Evolutionary conservation across 768 basidiomycete genomes (phyloP).

Genomic region (Amanita rubescens): DNA sequence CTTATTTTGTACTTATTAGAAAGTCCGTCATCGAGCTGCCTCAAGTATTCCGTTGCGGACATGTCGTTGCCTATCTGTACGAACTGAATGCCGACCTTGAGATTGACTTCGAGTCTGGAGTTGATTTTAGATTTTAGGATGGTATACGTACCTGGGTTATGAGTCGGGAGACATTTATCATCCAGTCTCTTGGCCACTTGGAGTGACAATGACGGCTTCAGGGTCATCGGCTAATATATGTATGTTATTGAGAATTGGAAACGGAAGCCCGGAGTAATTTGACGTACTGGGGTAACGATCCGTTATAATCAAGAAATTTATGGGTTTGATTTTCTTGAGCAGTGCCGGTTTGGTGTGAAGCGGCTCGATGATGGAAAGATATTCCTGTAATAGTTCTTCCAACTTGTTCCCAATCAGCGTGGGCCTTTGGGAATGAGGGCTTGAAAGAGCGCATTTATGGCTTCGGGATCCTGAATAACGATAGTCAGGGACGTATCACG

Average conservation of each 20-base stretch:
- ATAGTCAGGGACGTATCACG: not conserved
- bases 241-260: not conserved
- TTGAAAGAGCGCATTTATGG: conserved; percentile 36
- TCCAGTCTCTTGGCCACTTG: conserved; percentile 45
- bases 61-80: conserved; percentile 56
- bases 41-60: conserved; percentile 34
- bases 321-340: conserved; percentile 37
- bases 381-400: conserved; percentile 20
- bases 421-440: conserved; percentile 34
- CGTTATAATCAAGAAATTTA: conserved; percentile 55
- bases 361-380: conserved; percentile 2
- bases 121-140: not conserved
- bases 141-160: conserved; percentile 38
- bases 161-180: conserved; percentile 38
- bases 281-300: conserved; percentile 54
- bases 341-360: conserved; percentile 3
- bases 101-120: not conserved
- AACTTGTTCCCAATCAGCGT: conserved; percentile 38
- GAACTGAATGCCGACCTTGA: conserved; percentile 63
- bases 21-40: conserved; percentile 53
- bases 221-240: conserved; percentile 55
- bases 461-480: conserved; percentile 27
- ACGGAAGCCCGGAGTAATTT: not conserved
- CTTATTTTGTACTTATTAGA: conserved; percentile 29
- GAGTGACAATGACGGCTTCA: conserved; percentile 37